A percentile compares a stretch with the other conserved stretches of the same genome.
phyloP scores from a whole-genome alignment of 441 rosid genomes.

The Brassica balearica region DNA sequence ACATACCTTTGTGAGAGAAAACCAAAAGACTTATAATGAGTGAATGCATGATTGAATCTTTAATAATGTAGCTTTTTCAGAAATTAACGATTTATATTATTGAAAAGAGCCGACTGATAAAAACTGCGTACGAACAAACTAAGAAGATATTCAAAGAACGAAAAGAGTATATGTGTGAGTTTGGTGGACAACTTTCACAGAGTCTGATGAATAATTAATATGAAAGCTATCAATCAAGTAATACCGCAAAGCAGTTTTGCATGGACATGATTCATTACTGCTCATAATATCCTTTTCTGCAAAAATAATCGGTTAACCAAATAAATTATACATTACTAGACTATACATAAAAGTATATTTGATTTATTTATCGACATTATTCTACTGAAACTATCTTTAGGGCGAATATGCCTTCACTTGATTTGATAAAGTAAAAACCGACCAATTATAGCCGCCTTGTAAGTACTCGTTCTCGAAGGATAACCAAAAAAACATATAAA shows the following conservation, averaged over 20 bases:
- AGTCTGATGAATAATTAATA: slow-evolving; percentile 10
- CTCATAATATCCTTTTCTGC: slow-evolving; percentile 2
- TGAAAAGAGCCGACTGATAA: background rate
- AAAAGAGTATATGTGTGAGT: slow-evolving; percentile 5
- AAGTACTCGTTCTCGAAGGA: background rate
- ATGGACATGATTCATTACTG: background rate
- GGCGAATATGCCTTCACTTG: slow-evolving; percentile 3
- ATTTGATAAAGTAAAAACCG: background rate
- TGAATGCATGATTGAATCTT: slow-evolving; percentile 43
- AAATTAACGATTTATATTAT: slow-evolving; percentile 1
- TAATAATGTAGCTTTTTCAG: slow-evolving; percentile 32
- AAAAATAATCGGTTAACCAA: background rate
- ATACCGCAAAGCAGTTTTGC: background rate
- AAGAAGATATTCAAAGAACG: background rate
- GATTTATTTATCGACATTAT: background rate
- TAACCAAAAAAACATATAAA: slow-evolving; percentile 6
- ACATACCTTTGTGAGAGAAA: background rate
- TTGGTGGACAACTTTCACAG: slow-evolving; percentile 36
- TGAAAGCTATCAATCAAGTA: background rate
- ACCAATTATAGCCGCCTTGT: slow-evolving; percentile 11
- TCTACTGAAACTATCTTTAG: background rate
- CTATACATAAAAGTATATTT: background rate
- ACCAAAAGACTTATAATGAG: slow-evolving; percentile 32
- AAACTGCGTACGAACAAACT: background rate
- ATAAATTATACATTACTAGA: background rate